Evolutionary conservation across 257 asterid species (phyloP).

Genomic region (Dorcoceras hygrometricum): DNA sequence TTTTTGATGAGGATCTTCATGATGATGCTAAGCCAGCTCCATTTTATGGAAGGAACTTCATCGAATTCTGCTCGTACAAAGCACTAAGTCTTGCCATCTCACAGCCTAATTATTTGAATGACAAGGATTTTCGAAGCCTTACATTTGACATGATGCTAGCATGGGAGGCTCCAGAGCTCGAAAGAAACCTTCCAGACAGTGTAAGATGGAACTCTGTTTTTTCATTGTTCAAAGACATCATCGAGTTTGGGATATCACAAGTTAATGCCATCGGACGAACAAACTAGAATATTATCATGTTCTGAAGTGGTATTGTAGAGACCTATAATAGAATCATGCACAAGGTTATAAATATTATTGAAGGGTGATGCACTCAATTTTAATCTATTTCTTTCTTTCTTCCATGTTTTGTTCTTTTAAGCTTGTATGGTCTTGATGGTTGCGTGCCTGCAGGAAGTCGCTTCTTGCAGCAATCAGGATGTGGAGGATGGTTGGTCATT

Average conservation of each 20-base stretch:
- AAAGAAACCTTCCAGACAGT: constrained; percentile 35
- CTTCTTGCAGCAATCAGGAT: constrained; percentile 43
- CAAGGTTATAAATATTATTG: neutral
- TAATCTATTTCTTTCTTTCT: neutral
- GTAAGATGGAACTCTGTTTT: constrained; percentile 37
- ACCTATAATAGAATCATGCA: neutral
- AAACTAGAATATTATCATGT: neutral
- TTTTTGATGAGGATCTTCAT: constrained; percentile 57
- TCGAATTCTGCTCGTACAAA: constrained; percentile 74
- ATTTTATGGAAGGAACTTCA: constrained; percentile 63
- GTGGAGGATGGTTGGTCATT: constrained; percentile 76
- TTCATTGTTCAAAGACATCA: neutral
- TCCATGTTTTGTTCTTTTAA: constrained; percentile 7
- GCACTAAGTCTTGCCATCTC: constrained; percentile 46
- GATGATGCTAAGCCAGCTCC: constrained; percentile 51
- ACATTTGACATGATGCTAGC: constrained; percentile 94
- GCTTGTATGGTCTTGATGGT: constrained; percentile 18
- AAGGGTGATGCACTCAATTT: neutral
- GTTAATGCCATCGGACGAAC: constrained; percentile 7
- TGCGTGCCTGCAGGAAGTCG: constrained; percentile 43
- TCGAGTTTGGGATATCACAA: neutral
- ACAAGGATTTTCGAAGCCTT: constrained; percentile 65
- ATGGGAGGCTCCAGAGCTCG: constrained; percentile 76
- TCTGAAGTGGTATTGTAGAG: constrained; percentile 4
- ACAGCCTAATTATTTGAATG: constrained; percentile 58